A percentile compares a stretch with the other conserved stretches of the same genome.
Conservation (phyloP, 2,329 filamentous ascomycete species). For the Pestalotiopsis sp. region DNA sequence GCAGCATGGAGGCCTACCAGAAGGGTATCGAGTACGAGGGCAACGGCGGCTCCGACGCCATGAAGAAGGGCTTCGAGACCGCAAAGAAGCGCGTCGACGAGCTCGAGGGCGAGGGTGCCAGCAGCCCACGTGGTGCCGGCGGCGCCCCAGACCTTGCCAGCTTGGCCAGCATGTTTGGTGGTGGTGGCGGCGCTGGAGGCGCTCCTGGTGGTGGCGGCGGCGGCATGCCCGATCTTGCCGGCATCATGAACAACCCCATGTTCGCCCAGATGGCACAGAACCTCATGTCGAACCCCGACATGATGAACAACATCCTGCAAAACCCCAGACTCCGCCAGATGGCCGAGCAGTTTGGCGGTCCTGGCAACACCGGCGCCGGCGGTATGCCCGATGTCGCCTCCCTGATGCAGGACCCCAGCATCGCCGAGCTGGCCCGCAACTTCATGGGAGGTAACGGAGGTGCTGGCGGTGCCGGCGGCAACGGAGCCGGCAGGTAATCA, state of each 20-base stretch:
- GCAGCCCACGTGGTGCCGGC: conserved; percentile 48
- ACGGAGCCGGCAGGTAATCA: conserved; percentile 20
- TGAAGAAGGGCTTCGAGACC: conserved; percentile 97
- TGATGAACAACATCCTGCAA: conserved; percentile 90
- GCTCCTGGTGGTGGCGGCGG: conserved; percentile 61
- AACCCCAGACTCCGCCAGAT: conserved; percentile 89
- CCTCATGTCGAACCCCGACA: conserved; percentile 93
- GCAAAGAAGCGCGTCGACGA: conserved; percentile 87
- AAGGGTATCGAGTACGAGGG: conserved; percentile 94
- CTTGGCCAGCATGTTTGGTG: conserved; percentile 74
- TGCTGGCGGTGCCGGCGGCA: conserved; percentile 22
- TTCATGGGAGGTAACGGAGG: conserved; percentile 37
- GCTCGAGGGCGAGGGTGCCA: conserved; percentile 61
- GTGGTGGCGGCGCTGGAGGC: conserved; percentile 55
- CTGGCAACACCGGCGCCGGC: conserved; percentile 62
- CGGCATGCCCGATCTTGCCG: conserved; percentile 85
- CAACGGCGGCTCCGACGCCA: conserved; percentile 90
- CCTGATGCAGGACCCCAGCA: conserved; percentile 89
- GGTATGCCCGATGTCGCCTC: conserved; percentile 87
- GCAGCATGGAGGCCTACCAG: conserved; percentile 92
- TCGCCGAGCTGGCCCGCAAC: conserved; percentile 75
- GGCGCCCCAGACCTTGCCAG: conserved; percentile 74
- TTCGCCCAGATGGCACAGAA: conserved; percentile 97
- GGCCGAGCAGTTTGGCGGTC: conserved; percentile 78
- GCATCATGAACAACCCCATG: conserved; percentile 98